phyloP scores from a whole-genome alignment of 1,139 yeast species.

The Taphrina pruni region DNA sequence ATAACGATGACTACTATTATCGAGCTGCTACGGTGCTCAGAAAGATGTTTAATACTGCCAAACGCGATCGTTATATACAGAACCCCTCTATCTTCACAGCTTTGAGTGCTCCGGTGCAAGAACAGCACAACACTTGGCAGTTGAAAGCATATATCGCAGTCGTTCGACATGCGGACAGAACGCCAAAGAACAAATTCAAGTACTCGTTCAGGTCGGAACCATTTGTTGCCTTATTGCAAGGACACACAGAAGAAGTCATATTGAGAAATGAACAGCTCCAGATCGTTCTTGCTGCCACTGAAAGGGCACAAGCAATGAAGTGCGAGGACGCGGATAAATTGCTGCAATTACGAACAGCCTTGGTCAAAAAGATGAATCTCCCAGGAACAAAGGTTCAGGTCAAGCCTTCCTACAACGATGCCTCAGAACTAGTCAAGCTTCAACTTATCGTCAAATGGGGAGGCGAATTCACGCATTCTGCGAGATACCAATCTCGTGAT shows the following conservation, averaged over 20 bases:
- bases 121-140: conserved; percentile 94
- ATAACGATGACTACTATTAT: conserved; percentile 84
- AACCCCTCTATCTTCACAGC: conserved; percentile 45
- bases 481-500: conserved; percentile 90
- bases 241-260: conserved; percentile 94
- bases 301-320: conserved; percentile 74
- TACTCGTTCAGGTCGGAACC: conserved; percentile 89
- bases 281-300: conserved; percentile 83
- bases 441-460: conserved; percentile 98
- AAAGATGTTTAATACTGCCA: conserved; percentile 69
- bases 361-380: conserved; percentile 83
- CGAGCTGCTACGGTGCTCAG: conserved; percentile 79
- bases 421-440: conserved; percentile 84
- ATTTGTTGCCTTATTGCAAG: conserved; percentile 85
- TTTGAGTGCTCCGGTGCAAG: conserved; percentile 45
- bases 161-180: conserved; percentile 96
- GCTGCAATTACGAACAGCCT: conserved; percentile 74
- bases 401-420: conserved; percentile 76
- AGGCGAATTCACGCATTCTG: conserved; percentile 99
- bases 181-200: conserved; percentile 98
- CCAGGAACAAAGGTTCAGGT: conserved; percentile 98
- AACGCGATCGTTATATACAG: conserved; percentile 58
- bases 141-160: conserved; percentile 91
- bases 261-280: conserved; percentile 84
- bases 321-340: conserved; percentile 83